phyloP scores from a whole-genome alignment of 805 yeast genomes.

The Teunomyces stri region DNA sequence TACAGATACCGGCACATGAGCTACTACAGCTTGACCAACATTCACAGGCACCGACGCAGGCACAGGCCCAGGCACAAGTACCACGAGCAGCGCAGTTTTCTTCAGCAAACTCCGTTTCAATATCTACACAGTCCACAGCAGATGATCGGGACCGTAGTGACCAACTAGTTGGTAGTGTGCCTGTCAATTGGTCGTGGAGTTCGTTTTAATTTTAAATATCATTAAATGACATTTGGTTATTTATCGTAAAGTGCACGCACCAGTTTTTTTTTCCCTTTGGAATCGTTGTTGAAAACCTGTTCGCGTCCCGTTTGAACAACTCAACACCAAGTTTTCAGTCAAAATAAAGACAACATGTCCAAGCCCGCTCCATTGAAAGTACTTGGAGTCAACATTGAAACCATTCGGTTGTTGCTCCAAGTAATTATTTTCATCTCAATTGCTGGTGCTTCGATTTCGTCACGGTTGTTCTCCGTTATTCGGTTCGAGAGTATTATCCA shows the following conservation, averaged over 20 bases:
- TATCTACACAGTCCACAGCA: not conserved
- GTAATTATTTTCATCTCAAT: slow-evolving; percentile 69
- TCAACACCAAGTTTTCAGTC: not conserved
- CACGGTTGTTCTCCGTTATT: slow-evolving; percentile 93
- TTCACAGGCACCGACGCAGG: not conserved
- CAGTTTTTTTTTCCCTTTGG: too few species aligned
- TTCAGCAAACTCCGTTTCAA: not conserved
- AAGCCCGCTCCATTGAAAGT: slow-evolving; percentile 6
- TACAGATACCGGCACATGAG: not conserved
- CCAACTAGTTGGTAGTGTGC: slow-evolving; percentile 47
- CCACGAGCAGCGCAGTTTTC: not conserved
- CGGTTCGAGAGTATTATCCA: slow-evolving; percentile 95
- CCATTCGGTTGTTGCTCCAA: slow-evolving; percentile 50
- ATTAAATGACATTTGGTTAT: not conserved
- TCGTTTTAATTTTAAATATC: slow-evolving; percentile 44
- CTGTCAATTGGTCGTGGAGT: slow-evolving; percentile 81
- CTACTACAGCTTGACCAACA: not conserved
- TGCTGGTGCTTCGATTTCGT: slow-evolving; percentile 88
- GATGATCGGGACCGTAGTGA: slow-evolving; percentile 32
- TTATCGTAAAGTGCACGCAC: slow-evolving; percentile 1
- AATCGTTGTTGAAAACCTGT: not conserved
- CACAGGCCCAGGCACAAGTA: not conserved
- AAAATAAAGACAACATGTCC: slow-evolving; percentile 3
- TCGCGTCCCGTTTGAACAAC: not conserved
- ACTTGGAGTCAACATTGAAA: slow-evolving; percentile 26